phyloP scores from a whole-genome alignment of 2,329 filamentous ascomycete genomes.

The Monilinia polystroma region DNA sequence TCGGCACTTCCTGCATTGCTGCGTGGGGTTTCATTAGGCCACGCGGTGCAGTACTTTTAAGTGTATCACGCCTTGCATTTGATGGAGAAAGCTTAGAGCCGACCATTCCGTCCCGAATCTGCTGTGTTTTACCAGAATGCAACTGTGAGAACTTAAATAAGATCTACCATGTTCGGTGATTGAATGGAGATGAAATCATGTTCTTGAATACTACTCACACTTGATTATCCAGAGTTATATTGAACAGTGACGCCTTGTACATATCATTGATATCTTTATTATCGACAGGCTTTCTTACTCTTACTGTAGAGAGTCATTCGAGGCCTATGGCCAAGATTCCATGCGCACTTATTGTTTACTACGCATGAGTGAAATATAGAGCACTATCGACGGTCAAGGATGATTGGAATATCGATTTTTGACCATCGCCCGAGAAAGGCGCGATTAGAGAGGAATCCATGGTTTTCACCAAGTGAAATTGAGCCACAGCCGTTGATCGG shows the following conservation, averaged over 20 bases:
- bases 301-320: not conserved
- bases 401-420: not conserved
- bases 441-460: not conserved
- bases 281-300: not conserved
- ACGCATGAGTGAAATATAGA: not conserved
- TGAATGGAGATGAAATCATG: not conserved
- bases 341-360: not conserved
- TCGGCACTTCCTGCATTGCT: conserved; percentile 20
- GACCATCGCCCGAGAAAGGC: conserved; percentile 12
- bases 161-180: not conserved
- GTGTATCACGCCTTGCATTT: conserved; percentile 18
- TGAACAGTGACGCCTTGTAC: not conserved
- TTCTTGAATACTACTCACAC: not conserved
- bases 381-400: conserved; percentile 16
- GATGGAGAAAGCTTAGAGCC: not conserved
- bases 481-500: not conserved
- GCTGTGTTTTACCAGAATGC: conserved; percentile 7
- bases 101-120: not conserved
- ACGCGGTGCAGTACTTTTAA: conserved; percentile 16
- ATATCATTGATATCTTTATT: not conserved
- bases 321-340: not conserved
- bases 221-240: not conserved
- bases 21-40: not conserved
- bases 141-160: conserved; percentile 16
- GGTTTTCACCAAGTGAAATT: not conserved